These are phyloP conservation scores for Pneumocystis murina DNA, from an alignment of 1,139 yeast genomes.

Conservation along the genomic window DNA sequence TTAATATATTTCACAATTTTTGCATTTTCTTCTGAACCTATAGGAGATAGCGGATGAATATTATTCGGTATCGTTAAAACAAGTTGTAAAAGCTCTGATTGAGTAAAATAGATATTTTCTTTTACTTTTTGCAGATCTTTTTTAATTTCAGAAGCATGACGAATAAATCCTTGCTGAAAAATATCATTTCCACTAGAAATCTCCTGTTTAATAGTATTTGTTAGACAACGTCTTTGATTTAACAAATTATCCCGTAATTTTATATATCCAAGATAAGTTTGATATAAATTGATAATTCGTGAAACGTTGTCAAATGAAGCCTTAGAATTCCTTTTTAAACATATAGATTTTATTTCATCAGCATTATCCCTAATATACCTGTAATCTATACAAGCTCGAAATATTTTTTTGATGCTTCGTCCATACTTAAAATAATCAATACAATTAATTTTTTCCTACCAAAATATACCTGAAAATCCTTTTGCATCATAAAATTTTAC, in stretches of 20 bases:
- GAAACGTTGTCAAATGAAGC: slow-evolving; percentile 11
- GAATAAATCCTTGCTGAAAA: background rate
- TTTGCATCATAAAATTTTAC: background rate
- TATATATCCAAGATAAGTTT: slow-evolving; percentile 5
- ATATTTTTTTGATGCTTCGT: background rate
- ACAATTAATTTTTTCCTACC: background rate
- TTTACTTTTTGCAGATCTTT: slow-evolving; percentile 10
- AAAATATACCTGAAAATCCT: background rate
- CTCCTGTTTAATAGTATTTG: slow-evolving; percentile 6
- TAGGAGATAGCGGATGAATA: slow-evolving; percentile 11
- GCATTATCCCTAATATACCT: slow-evolving; percentile 10
- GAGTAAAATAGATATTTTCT: slow-evolving; percentile 4
- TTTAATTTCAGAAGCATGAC: slow-evolving; percentile 13
- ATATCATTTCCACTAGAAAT: slow-evolving; percentile 1
- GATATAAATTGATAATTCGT: slow-evolving; percentile 8
- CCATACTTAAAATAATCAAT: background rate
- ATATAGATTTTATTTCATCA: slow-evolving; percentile 5
- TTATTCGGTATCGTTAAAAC: slow-evolving; percentile 16
- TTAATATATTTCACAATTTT: slow-evolving; percentile 12
- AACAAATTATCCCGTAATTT: slow-evolving; percentile 9
- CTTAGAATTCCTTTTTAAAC: slow-evolving; percentile 13
- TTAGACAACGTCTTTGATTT: slow-evolving; percentile 11
- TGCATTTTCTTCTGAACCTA: slow-evolving; percentile 15
- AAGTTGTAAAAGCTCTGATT: slow-evolving; percentile 6
- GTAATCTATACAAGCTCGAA: slow-evolving; percentile 3